Evolutionary conservation across 257 asterid genomes (phyloP).

Genomic region (Scutellaria galericulata): DNA sequence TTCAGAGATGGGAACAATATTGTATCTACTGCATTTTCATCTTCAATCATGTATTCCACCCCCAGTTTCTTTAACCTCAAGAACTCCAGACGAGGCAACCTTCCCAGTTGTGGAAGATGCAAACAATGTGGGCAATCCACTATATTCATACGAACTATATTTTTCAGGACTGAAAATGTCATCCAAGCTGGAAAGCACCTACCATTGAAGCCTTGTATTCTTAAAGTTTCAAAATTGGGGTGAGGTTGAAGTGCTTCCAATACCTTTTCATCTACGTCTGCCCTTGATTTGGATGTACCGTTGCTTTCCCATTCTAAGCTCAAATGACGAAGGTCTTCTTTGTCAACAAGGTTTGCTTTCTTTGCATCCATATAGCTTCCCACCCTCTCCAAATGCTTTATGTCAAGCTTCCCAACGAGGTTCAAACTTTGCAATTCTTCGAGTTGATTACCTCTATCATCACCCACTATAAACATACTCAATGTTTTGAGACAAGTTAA

Average conservation of each 20-base stretch:
- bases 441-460: too few relatives aligned
- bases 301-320: slow-evolving; percentile 23
- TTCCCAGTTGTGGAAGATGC: slow-evolving; percentile 34
- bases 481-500: too few relatives aligned
- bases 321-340: slow-evolving; percentile 33
- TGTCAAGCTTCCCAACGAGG: too few relatives aligned
- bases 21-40: background rate
- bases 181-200: slow-evolving; percentile 32
- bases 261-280: background rate
- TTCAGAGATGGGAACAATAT: too few relatives aligned
- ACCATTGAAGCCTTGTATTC: background rate
- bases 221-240: background rate
- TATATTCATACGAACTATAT: background rate
- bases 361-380: slow-evolving; percentile 18
- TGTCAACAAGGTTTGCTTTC: slow-evolving; percentile 32
- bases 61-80: background rate
- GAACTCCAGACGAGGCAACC: slow-evolving; percentile 16
- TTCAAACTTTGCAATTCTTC: too few relatives aligned
- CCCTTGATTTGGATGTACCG: background rate
- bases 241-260: background rate
- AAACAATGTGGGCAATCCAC: slow-evolving; percentile 11
- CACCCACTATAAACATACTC: too few relatives aligned
- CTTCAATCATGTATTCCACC: slow-evolving; percentile 31
- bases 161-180: slow-evolving; percentile 8
- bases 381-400: too few relatives aligned